Evolutionary conservation across 352 stramenopile species (phyloP), one percentile per base, ranked within the genome.

Genomic region (Plasmopara halstedii): DNA sequence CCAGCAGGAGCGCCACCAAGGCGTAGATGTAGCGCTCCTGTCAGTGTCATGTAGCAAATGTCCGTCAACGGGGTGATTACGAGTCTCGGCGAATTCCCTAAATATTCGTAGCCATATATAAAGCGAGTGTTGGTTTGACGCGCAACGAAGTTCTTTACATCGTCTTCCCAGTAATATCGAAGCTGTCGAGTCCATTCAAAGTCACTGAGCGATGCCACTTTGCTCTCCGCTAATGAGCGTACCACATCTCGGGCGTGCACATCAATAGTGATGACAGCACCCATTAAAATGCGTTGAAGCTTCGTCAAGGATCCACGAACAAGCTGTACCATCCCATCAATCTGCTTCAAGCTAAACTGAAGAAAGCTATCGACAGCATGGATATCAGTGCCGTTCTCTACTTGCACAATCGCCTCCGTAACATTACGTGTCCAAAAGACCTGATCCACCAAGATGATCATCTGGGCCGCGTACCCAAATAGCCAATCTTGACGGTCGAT

Each of bases 41-140:
- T 98, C 3, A 97, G 77, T 17, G 92, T 98, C 90, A 98, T 97
- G 52, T 90, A 91, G 54, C 81, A 90, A 64, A 95, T 85, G 42
- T 93, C 82, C 0, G 82, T 93, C 29, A 93, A 52, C 5, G 81
- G 81, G 1, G 81, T 93, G 48, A 93, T 90, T 22, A 93, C 81
- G 13, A 93, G 60, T 10, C 81, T 72, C 3, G 80, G 79, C 1
- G 76, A 88, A 48, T 93, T 93, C 2, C 79, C 81, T 10, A 93
- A 60, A 50, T 93, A 93, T 50, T 93, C 81, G 53, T 90, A 93
- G 18, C 67, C 81, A 38, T 91, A 93, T 18, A 93, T 77, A 42
- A 91, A 93, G 0, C 77, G 65, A 1, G 81, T 90, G 45, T 91
- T 93, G 2, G 81, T 91, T 41, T 93, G 81, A 8, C 75, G 50